A percentile compares a stretch with the other conserved stretches of the same genome.
Evolutionary conservation across 495 filamentous ascomycete species (phyloP).

Genomic region (Cladorrhinum samala): DNA sequence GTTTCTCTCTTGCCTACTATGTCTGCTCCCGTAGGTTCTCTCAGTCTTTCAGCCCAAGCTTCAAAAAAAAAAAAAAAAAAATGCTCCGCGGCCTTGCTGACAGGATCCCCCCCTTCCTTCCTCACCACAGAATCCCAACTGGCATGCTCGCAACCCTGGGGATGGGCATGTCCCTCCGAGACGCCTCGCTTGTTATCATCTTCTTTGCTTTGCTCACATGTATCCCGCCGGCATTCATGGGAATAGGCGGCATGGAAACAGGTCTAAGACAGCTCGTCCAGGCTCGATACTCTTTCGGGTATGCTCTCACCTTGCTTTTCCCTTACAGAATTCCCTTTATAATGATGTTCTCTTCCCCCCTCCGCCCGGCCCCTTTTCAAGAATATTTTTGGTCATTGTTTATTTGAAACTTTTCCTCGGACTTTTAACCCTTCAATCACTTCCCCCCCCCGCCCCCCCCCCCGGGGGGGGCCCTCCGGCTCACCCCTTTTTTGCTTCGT

Average conservation of each 20-base stretch:
- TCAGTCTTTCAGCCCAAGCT: too few species aligned
- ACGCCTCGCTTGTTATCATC: constrained; percentile 49
- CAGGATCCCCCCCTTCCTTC: background rate
- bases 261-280: constrained; percentile 52
- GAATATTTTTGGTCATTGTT: too few species aligned
- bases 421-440: too few species aligned
- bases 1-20: constrained; percentile 39
- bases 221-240: constrained; percentile 48
- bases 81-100: background rate
- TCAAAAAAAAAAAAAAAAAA: too few species aligned
- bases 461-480: too few species aligned
- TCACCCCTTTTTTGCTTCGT: background rate
- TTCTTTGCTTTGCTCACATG: constrained; percentile 50
- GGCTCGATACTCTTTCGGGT: constrained; percentile 52
- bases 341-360: background rate
- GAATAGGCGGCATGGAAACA: constrained; percentile 44
- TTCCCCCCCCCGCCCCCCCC: too few species aligned
- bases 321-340: too few species aligned
- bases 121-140: constrained; percentile 39
- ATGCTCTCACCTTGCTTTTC: constrained; percentile 5
- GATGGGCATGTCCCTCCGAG: constrained; percentile 47
- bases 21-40: constrained; percentile 38
- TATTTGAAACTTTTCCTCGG: too few species aligned
- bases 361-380: background rate
- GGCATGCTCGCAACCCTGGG: constrained; percentile 46